A percentile compares a stretch with the other conserved stretches of the same genome.
These are phyloP conservation scores for Fonsecaea nubica DNA, from an alignment of 2,329 filamentous ascomycete genomes.

Conservation along the genomic window DNA sequence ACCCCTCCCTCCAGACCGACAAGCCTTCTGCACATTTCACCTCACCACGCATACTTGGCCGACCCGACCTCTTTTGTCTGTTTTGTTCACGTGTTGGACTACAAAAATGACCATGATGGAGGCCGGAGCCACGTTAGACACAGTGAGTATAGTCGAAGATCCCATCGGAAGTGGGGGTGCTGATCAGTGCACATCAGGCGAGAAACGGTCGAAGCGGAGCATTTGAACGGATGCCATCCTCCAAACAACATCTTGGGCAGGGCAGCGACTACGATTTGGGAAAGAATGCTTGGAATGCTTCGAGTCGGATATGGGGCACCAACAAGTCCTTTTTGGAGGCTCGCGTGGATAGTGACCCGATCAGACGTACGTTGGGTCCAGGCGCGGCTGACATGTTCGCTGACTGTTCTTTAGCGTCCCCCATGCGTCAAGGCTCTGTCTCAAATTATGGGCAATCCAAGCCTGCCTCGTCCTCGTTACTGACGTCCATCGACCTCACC, in stretches of 20 bases:
- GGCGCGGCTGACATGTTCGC: constrained; percentile 19
- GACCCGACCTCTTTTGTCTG: neutral
- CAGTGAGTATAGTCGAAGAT: constrained; percentile 43
- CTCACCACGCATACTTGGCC: neutral
- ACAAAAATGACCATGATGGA: constrained; percentile 50
- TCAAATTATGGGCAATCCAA: constrained; percentile 21
- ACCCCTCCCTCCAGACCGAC: neutral
- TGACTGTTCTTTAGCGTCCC: constrained; percentile 28
- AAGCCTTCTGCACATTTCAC: neutral
- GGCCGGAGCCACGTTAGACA: constrained; percentile 47
- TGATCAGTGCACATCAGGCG: constrained; percentile 23
- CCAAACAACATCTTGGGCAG: constrained; percentile 41
- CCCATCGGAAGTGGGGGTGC: neutral
- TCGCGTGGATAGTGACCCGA: constrained; percentile 54
- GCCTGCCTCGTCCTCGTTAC: constrained; percentile 19
- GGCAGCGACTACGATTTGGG: constrained; percentile 53
- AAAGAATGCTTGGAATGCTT: constrained; percentile 50
- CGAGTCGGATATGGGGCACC: constrained; percentile 61
- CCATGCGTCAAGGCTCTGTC: constrained; percentile 28
- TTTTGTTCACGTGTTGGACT: constrained; percentile 15
- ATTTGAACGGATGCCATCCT: constrained; percentile 27
- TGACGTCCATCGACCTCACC: constrained; percentile 20
- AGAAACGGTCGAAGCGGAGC: constrained; percentile 22
- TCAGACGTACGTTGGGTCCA: constrained; percentile 54
- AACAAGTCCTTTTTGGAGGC: constrained; percentile 54